Conservation (phyloP, 2,329 filamentous ascomycete genomes). For the Diplodia scrobiculata region DNA sequence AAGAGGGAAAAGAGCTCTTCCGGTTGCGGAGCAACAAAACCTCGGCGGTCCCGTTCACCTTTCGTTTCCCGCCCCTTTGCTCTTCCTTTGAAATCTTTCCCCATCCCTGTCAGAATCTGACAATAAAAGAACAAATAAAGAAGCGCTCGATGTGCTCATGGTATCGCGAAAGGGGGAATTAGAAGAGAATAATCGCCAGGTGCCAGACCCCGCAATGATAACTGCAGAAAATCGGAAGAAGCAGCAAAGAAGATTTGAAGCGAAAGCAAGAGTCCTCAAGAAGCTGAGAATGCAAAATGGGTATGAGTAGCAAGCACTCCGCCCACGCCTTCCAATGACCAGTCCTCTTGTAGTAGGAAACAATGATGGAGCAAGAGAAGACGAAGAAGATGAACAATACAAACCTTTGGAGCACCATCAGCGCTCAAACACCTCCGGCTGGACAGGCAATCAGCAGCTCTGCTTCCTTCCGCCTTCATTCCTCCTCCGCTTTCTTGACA, state of each 20-base stretch:
- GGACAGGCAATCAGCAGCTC: neutral
- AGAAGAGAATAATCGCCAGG: constrained; percentile 14
- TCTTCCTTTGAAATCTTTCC: neutral
- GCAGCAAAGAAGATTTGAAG: neutral
- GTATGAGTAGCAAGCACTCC: constrained; percentile 22
- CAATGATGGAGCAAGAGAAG: neutral
- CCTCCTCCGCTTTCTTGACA: constrained; percentile 52
- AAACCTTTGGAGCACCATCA: neutral
- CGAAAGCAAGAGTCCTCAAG: neutral
- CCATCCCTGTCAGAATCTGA: neutral
- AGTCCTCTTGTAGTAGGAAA: neutral
- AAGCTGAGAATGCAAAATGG: neutral
- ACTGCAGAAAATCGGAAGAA: neutral
- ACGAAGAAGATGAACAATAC: constrained; percentile 2
- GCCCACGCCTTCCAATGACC: constrained; percentile 10
- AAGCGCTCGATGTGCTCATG: constrained; percentile 3
- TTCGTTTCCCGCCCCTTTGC: neutral
- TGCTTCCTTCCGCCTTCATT: constrained; percentile 7
- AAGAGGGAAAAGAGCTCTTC: neutral
- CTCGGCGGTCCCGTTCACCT: neutral
- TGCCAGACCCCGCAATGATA: constrained; percentile 2
- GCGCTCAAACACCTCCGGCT: neutral
- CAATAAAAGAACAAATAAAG: constrained; percentile 1
- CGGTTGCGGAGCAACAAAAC: neutral
- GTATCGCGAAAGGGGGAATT: constrained; percentile 25